Evolutionary conservation across 257 asterid genomes (phyloP), one percentile per base, ranked within the genome.

Genomic region (Striga asiatica): DNA sequence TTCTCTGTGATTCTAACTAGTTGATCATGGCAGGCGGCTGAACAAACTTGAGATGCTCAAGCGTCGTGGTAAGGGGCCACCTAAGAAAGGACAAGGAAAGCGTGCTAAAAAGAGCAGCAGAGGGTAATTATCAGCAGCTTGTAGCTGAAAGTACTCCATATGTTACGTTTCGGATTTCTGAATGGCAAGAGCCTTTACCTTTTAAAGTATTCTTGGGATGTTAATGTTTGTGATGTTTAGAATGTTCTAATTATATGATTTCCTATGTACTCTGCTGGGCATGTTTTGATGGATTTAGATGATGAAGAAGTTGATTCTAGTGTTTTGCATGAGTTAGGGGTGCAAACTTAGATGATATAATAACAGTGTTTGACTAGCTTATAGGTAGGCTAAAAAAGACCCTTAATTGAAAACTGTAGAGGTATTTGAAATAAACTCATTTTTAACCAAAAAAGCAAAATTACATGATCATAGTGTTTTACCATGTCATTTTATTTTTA

Each of bases 71-170:
- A 89, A 89, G 73, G 97, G 96, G 46, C 94, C 93, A 2, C 95
- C 95, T 21, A 85, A 83, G 93, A 83, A 89, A 68, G 97, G 95
- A 20, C 88, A 89, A 62, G 96, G 96, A 60, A 89, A 81, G 78
- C 88, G 82, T 66, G 85, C 95, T 43, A 80, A 81, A 50, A 88
- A 88, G 70, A 70, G 89, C 37, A 62, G 73, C 76, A 74, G 70
- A 67, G 49, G 54, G 27, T 50, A 16, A 17, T 18, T 3, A 22
- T 5, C 20, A 9, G 2, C 4, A 12, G 18, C 32, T 41, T 18
- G 14, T 41, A 39, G 16, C 3, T 7, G 43, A 27, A 27, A 27
- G 5, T 2, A 27, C 7, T 27, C 7, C 7, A 27, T 27, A 27
- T 27, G 11, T 37, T 37, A 4, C 5, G 13, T 37, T 37, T 37